Evolutionary conservation across 768 basidiomycete genomes (phyloP).

Genomic region (Porphyrellus cyaneotinctus): DNA sequence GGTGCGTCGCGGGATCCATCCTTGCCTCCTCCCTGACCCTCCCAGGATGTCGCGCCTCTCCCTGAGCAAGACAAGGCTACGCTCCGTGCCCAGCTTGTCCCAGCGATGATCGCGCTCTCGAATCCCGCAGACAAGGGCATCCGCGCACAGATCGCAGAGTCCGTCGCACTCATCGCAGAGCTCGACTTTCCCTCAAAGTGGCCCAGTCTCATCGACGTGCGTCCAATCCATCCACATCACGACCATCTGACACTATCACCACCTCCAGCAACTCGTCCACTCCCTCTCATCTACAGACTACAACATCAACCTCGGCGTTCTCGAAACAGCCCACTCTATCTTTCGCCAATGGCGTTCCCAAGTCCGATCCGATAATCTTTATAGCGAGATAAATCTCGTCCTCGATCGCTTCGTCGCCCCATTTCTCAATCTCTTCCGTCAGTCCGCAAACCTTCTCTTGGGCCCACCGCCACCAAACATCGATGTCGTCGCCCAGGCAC

Average conservation of each 20-base stretch:
- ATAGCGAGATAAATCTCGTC: slow-evolving; percentile 88
- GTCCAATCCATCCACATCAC: slow-evolving; percentile 30
- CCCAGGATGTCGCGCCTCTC: slow-evolving; percentile 69
- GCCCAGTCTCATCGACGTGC: slow-evolving; percentile 85
- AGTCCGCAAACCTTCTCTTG: slow-evolving; percentile 54
- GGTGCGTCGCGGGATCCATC: slow-evolving; percentile 41
- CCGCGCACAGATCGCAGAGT: slow-evolving; percentile 87
- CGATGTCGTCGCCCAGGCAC: slow-evolving; percentile 60
- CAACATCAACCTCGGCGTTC: slow-evolving; percentile 81
- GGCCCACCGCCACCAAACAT: slow-evolving; percentile 36
- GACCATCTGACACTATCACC: slow-evolving; percentile 14
- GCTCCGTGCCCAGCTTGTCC: slow-evolving; percentile 75
- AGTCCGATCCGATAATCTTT: slow-evolving; percentile 83
- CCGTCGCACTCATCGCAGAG: slow-evolving; percentile 86
- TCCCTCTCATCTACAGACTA: slow-evolving; percentile 81
- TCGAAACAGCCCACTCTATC: slow-evolving; percentile 94
- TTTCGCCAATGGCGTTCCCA: slow-evolving; percentile 91
- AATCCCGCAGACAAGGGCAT: slow-evolving; percentile 65
- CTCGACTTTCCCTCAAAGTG: slow-evolving; percentile 89
- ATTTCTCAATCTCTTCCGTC: slow-evolving; percentile 79
- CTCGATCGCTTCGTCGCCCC: slow-evolving; percentile 77
- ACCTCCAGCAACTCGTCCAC: slow-evolving; percentile 74
- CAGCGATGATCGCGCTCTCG: slow-evolving; percentile 87
- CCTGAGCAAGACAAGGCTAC: slow-evolving; percentile 65
- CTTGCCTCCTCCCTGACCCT: not conserved